These are phyloP conservation scores for Peterozyma toletana DNA, from an alignment of 805 yeast genomes.

Conservation along the genomic window DNA sequence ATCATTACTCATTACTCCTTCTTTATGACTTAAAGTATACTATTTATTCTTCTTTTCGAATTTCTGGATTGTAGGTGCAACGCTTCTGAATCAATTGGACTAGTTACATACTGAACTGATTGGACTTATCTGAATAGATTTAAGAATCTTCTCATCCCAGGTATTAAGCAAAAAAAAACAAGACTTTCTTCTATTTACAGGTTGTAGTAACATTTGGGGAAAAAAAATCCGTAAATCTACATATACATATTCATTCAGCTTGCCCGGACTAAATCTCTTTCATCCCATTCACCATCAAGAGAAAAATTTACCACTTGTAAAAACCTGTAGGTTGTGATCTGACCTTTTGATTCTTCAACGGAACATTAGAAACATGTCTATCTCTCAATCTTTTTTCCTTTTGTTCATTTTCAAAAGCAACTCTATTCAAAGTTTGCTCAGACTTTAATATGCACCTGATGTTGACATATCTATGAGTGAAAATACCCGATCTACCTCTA, in stretches of 20 bases:
- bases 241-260: not conserved
- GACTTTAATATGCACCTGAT: slow-evolving; percentile 72
- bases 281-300: not conserved
- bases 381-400: slow-evolving; percentile 25
- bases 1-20: not conserved
- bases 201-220: not conserved
- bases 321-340: slow-evolving; percentile 44
- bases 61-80: too few relatives aligned
- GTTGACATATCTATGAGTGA: slow-evolving; percentile 72
- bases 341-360: slow-evolving; percentile 34
- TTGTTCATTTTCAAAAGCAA: slow-evolving; percentile 49
- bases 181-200: not conserved
- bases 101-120: too few relatives aligned
- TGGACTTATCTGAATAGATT: too few relatives aligned
- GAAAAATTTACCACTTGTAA: slow-evolving; percentile 41
- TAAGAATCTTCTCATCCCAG: too few relatives aligned
- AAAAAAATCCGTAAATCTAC: not conserved
- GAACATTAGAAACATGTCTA: slow-evolving; percentile 30
- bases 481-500: slow-evolving; percentile 82
- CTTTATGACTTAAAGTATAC: too few relatives aligned
- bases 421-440: slow-evolving; percentile 53
- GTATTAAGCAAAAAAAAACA: too few relatives aligned
- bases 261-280: slow-evolving; percentile 1
- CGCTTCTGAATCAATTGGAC: too few relatives aligned
- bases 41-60: not conserved